Conservation (phyloP, 768 basidiomycete species). For the Trametes villosa region DNA sequence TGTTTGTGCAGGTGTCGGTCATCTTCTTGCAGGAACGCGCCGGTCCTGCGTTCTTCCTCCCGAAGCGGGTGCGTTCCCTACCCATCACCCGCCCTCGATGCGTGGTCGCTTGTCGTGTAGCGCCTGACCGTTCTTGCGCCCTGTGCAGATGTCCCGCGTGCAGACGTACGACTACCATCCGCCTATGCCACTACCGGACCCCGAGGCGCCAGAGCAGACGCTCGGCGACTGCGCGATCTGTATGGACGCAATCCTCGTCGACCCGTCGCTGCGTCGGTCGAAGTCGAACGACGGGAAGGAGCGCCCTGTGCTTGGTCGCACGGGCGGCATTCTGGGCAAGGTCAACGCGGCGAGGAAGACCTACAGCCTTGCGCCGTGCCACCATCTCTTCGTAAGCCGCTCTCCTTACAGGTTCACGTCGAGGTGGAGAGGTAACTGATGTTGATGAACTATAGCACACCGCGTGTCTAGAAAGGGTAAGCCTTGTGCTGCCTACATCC, state of each 20-base stretch:
- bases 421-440: not conserved
- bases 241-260: conserved; percentile 75
- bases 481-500: not conserved
- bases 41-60: conserved; percentile 86
- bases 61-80: conserved; percentile 54
- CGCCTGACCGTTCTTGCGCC: not conserved
- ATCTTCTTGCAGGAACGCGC: conserved; percentile 75
- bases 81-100: conserved; percentile 4
- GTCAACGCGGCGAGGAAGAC: conserved; percentile 54
- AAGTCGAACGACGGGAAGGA: conserved; percentile 48
- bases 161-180: conserved; percentile 89
- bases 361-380: conserved; percentile 88
- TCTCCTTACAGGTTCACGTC: not conserved
- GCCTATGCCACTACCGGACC: conserved; percentile 66
- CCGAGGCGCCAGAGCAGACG: conserved; percentile 75
- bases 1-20: conserved; percentile 62
- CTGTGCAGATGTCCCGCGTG: conserved; percentile 56
- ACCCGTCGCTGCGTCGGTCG: conserved; percentile 14
- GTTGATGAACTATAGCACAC: conserved; percentile 60
- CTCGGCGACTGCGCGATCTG: conserved; percentile 92
- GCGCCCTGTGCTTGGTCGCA: conserved; percentile 23
- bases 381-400: conserved; percentile 79
- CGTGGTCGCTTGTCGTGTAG: not conserved
- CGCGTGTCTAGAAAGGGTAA: conserved; percentile 72
- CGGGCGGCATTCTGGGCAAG: conserved; percentile 38